Percentiles rank a stretch among this genome's conserved stretches.
phyloP scores from a whole-genome alignment of 805 yeast species.

The Candida ulmi region DNA sequence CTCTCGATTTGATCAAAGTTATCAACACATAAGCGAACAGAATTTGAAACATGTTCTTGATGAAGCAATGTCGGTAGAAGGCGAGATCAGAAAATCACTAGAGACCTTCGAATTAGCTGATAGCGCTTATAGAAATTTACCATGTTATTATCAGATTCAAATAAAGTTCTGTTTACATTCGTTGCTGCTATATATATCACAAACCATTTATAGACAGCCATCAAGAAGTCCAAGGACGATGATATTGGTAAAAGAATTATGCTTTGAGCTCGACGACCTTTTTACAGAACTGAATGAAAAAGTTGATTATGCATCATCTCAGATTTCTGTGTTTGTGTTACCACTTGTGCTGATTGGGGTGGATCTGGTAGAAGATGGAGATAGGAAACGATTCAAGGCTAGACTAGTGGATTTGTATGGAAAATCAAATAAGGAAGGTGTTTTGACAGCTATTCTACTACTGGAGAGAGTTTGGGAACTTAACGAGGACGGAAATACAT shows the following conservation, averaged over 20 bases:
- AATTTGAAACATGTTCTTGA: conserved; percentile 1
- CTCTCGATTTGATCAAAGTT: neutral
- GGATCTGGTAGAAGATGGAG: neutral
- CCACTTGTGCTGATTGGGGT: conserved; percentile 2
- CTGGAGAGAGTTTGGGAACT: conserved; percentile 1
- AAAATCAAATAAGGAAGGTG: neutral
- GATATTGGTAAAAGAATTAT: conserved; percentile 4
- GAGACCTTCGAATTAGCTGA: neutral
- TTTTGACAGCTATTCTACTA: neutral
- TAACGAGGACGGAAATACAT: neutral
- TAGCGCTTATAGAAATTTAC: neutral
- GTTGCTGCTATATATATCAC: conserved; percentile 7
- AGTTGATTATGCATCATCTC: neutral
- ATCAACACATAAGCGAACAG: conserved; percentile 1
- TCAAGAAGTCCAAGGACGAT: conserved; percentile 12
- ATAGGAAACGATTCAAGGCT: neutral
- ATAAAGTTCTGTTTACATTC: conserved; percentile 4
- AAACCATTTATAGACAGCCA: conserved; percentile 9
- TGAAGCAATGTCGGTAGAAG: conserved; percentile 2
- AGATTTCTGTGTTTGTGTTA: neutral
- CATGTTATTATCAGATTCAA: conserved; percentile 5
- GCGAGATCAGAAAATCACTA: neutral
- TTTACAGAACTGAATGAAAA: conserved; percentile 1
- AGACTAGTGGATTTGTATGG: neutral
- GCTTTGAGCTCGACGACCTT: conserved; percentile 3